These are phyloP conservation scores for Penicillium desertorum DNA, from an alignment of 495 filamentous ascomycete genomes.

Conservation along the genomic window DNA sequence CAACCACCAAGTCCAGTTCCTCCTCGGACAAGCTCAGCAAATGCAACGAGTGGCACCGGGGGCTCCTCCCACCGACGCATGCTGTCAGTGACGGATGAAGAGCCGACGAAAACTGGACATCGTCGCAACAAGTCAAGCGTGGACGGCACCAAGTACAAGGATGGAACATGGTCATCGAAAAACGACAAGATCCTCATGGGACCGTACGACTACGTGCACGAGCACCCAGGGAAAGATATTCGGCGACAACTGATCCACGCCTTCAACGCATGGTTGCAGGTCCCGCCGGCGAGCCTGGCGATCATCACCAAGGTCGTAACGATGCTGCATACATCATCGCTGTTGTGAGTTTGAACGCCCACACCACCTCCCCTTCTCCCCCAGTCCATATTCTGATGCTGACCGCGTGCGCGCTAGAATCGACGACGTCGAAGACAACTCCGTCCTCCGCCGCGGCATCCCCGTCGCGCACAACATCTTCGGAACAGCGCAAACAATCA, in stretches of 20 bases:
- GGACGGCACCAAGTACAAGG: constrained; percentile 51
- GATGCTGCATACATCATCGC: constrained; percentile 91
- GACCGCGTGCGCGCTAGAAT: constrained; percentile 47
- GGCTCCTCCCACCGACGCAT: constrained; percentile 40
- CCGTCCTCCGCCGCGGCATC: constrained; percentile 77
- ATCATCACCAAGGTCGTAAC: constrained; percentile 85
- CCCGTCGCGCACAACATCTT: constrained; percentile 96
- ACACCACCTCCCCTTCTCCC: background rate
- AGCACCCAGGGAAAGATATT: constrained; percentile 89
- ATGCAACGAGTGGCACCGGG: constrained; percentile 36
- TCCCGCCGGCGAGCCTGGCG: constrained; percentile 71
- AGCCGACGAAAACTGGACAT: constrained; percentile 32
- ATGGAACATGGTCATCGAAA: constrained; percentile 62
- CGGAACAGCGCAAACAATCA: constrained; percentile 93
- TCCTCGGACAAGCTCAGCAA: constrained; percentile 68
- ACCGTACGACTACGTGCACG: constrained; percentile 84
- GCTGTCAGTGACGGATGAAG: constrained; percentile 51
- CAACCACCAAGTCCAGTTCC: constrained; percentile 69
- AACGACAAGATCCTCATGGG: constrained; percentile 80
- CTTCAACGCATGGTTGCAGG: constrained; percentile 87
- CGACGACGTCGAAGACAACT: constrained; percentile 89
- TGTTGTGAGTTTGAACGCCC: constrained; percentile 54
- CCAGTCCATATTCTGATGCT: background rate
- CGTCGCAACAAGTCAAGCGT: constrained; percentile 47
- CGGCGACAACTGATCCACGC: constrained; percentile 80